These are phyloP conservation scores for Corynascus novoguineensis DNA, from an alignment of 495 filamentous ascomycete genomes.

Conservation along the genomic window DNA sequence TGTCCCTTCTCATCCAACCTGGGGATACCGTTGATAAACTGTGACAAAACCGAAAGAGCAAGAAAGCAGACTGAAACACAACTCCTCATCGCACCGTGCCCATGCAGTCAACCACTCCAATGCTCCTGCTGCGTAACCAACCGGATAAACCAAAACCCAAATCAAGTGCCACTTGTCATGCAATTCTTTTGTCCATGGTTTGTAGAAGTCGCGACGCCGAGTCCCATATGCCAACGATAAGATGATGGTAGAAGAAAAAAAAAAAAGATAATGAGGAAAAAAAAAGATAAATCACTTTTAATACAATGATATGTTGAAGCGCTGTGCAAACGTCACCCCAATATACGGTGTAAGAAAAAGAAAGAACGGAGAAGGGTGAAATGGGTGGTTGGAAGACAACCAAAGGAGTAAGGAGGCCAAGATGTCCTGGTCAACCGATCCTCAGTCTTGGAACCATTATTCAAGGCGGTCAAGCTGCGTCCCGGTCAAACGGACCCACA, in stretches of 20 bases:
- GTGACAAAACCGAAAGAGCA: not conserved
- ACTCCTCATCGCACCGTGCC: slow-evolving; percentile 9
- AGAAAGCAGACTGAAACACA: not conserved
- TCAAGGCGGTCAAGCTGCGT: no score
- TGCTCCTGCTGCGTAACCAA: not conserved
- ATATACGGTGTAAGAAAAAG: not conserved
- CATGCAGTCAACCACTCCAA: slow-evolving; percentile 13
- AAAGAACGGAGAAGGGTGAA: not conserved
- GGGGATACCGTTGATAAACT: not conserved
- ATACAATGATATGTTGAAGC: slow-evolving; percentile 1
- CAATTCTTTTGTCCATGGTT: not conserved
- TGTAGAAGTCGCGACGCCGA: slow-evolving; percentile 2
- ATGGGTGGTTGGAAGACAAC: no score
- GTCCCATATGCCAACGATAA: not conserved
- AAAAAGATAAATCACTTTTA: not conserved
- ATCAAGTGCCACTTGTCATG: not conserved
- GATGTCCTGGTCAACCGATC: not conserved
- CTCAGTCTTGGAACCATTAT: no score
- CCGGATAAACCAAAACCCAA: not conserved
- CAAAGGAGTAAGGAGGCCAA: not conserved
- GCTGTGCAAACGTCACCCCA: not conserved
- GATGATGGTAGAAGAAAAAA: not conserved
- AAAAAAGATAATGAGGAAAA: not conserved
- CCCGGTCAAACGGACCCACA: no score
- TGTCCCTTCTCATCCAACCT: not conserved